Percentiles rank a stretch among this genome's conserved stretches.
Conservation (phyloP, 2,329 filamentous ascomycete species). For the Allantophomopsis cytisporea region DNA sequence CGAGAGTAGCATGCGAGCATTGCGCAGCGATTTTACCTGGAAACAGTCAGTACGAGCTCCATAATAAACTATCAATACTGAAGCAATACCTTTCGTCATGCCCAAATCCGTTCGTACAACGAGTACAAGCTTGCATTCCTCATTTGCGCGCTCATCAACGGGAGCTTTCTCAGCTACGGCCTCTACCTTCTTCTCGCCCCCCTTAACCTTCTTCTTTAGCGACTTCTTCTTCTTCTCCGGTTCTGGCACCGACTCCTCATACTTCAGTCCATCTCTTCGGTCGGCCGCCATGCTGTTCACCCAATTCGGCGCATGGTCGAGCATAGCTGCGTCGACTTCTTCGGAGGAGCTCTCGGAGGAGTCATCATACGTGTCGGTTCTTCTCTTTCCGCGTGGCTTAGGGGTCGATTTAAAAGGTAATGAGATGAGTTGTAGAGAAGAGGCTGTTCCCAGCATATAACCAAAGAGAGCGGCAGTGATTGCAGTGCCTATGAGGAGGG, state of each 20-base stretch:
- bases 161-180: constrained; percentile 16
- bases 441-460: constrained; percentile 66
- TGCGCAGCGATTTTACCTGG: constrained; percentile 94
- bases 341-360: constrained; percentile 57
- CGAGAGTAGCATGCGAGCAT: constrained; percentile 88
- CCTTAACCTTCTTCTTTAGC: constrained; percentile 18
- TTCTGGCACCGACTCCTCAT: constrained; percentile 1
- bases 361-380: constrained; percentile 41
- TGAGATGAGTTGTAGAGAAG: constrained; percentile 61
- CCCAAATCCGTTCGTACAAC: constrained; percentile 89
- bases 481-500: constrained; percentile 58
- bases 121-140: constrained; percentile 90
- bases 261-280: constrained; percentile 37
- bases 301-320: constrained; percentile 59
- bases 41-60: too few relatives aligned
- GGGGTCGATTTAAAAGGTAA: constrained; percentile 21
- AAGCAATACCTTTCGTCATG: constrained; percentile 77
- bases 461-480: constrained; percentile 63
- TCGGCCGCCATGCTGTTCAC: constrained; percentile 47
- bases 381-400: constrained; percentile 20
- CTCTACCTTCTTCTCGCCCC: constrained; percentile 30
- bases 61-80: neutral
- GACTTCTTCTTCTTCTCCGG: constrained; percentile 4
- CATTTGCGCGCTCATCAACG: constrained; percentile 27
- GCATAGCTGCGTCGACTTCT: constrained; percentile 41